phyloP scores from a whole-genome alignment of 2,329 filamentous ascomycete species.

The Thelonectria rubi region DNA sequence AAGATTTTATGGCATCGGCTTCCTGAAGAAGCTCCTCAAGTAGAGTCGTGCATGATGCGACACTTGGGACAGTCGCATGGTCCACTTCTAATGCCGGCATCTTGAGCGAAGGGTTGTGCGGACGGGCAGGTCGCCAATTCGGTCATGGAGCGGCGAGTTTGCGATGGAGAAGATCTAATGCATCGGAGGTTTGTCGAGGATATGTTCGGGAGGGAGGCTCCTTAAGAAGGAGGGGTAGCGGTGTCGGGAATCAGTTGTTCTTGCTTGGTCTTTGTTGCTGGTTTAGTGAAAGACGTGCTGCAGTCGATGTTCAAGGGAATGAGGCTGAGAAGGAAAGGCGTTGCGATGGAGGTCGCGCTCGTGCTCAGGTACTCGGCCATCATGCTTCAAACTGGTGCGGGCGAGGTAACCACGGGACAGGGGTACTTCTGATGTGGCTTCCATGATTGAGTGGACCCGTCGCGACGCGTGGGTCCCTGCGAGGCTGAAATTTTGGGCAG shows the following conservation, averaged over 20 bases:
- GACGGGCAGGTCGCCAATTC: slow-evolving; percentile 18
- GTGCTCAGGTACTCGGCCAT: slow-evolving; percentile 4
- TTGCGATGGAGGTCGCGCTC: slow-evolving; percentile 18
- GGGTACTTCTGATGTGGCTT: slow-evolving; percentile 34
- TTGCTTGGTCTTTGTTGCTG: background rate
- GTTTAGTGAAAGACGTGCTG: slow-evolving; percentile 5
- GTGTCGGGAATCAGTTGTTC: background rate
- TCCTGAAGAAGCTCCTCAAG: slow-evolving; percentile 66
- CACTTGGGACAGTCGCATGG: slow-evolving; percentile 61
- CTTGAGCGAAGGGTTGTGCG: slow-evolving; percentile 33
- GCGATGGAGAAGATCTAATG: background rate
- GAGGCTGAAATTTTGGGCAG: slow-evolving; percentile 50
- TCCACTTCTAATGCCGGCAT: slow-evolving; percentile 61
- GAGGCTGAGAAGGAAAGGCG: slow-evolving; percentile 34
- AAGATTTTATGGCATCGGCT: slow-evolving; percentile 67
- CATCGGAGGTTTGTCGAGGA: background rate
- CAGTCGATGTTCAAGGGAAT: slow-evolving; percentile 17
- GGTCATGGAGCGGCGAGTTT: slow-evolving; percentile 23
- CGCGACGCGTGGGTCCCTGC: slow-evolving; percentile 41
- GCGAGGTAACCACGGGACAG: slow-evolving; percentile 20
- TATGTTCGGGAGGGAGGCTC: background rate
- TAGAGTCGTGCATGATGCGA: slow-evolving; percentile 62
- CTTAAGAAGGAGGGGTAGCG: background rate
- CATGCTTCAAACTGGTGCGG: background rate
- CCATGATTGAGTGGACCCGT: slow-evolving; percentile 13